Evolutionary conservation across 2,329 filamentous ascomycete genomes (phyloP), one percentile per base, ranked within the genome.

Genomic region (Penicillium sp.): DNA sequence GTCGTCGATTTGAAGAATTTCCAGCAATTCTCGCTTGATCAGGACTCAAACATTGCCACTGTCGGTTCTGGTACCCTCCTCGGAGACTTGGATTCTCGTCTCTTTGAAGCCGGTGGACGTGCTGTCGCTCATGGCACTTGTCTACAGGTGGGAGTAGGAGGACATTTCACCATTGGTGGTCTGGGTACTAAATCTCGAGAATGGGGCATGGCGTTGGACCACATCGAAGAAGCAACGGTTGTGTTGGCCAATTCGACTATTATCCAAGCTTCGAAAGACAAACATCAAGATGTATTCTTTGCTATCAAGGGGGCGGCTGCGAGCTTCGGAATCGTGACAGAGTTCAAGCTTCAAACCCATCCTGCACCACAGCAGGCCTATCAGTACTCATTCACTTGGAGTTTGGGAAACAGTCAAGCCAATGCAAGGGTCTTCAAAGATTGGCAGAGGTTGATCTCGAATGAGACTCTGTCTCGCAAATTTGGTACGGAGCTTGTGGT

Each of bases 401-500:
- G 75, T 16, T 74, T 84, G 3, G 79, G 78, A 4, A 78, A 74
- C 3, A 77, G 61, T 71, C 10, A 76, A 81, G 1, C 77, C 26
- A 45, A 82, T 60, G 79, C 80, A 0, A 64, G 74, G 7, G 62
- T 82, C 0, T 86, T 82, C 69, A 75, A 79, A 52, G 70, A 78
- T 13, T 88, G 86, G 86, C 85, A 87, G 57, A 72, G 74, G 1
- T 72, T 88, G 11, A 73, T 84, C 33, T 69, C 77, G 1, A 80
- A 87, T 52, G 79, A 82, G 2, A 66, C 75, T 1, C 75, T 88
- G 3, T 83, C 85, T 58, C 78, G 82, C 36, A 81, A 84, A 16
- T 86, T 88, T 61, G 79, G 82, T 2, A 81, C 79, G 5, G 76
- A 84, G 48, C 81, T 88, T 49, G 76, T 84, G 29, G 72, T 84